Base-by-base conservation (phyloP, 129 eudicot genomes). In the Lactuca sativa region DNA sequence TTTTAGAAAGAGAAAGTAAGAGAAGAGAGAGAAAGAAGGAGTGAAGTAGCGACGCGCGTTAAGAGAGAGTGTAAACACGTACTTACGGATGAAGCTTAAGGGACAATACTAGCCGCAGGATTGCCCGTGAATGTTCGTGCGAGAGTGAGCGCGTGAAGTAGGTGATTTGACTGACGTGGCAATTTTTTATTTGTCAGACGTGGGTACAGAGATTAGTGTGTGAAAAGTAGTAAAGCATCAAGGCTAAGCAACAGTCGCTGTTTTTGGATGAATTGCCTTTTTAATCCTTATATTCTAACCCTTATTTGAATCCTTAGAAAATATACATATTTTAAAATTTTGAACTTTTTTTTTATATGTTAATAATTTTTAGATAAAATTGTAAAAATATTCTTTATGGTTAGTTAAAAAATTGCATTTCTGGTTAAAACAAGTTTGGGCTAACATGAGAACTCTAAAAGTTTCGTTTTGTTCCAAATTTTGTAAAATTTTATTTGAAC, bases 181-280 rank as follows among this genome's bases (percentile, higher is more conserved):
- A 51, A 25, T 13, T 21, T 69, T 40, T 69, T 41, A 69, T 69
- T 69, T 61, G 75, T 61, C 51, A 76, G 65, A 52, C 75, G 75
- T 76, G 80, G 80, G 69, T 66, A 25, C 59, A 67, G 55, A 69
- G 64, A 59, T 69, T 25, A 11, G 57, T 53, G 80, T 76, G 75
- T 76, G 81, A 69, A 60, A 37, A 67, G 56, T 16, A 49, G 80
- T 49, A 68, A 76, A 65, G 48, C 74, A 58, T 33, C 62, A 6
- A 44, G 41, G 73, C 51, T 58, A 66, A 66, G 68, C 34, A 74
- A 66, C 18, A 30, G 38, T 17, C 56, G 48, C 11, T 66, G 3
- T 33, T 56, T 66, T 66, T 21, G 49, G 54, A 0, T 17, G 21
- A 64, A 6, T 41, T 65, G 43, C 16, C 9, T 11, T 55, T 74